These are phyloP conservation scores for Cladosporium cucumerinum DNA, from an alignment of 2,329 filamentous ascomycete genomes.

Conservation along the genomic window DNA sequence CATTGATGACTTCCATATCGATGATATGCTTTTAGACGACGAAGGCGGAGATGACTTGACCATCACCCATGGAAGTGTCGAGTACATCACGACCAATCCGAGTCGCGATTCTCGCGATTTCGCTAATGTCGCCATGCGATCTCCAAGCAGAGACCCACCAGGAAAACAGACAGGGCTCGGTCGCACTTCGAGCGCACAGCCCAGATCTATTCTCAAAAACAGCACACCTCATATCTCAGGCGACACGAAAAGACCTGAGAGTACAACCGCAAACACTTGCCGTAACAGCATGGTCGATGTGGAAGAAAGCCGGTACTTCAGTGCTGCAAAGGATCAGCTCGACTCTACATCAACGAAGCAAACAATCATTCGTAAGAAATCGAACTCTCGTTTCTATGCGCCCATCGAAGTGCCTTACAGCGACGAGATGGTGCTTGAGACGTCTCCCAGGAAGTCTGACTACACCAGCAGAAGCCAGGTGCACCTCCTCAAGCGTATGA, in stretches of 20 bases:
- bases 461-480: constrained; percentile 21
- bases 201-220: constrained; percentile 28
- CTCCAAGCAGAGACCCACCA: not conserved
- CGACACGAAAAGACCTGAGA: constrained; percentile 17
- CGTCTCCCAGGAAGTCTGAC: constrained; percentile 22
- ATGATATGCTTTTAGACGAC: constrained; percentile 10
- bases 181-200: not conserved
- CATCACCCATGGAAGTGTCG: not conserved
- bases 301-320: constrained; percentile 29
- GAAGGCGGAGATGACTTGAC: not conserved
- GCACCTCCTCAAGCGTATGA: constrained; percentile 17
- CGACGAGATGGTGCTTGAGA: constrained; percentile 24
- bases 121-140: not conserved
- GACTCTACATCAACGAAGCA: not conserved
- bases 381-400: not conserved
- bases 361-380: constrained; percentile 6
- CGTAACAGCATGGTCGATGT: constrained; percentile 26
- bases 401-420: constrained; percentile 24
- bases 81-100: not conserved
- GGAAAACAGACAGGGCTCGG: not conserved
- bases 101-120: not conserved
- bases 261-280: constrained; percentile 28
- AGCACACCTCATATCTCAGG: constrained; percentile 15
- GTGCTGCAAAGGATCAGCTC: constrained; percentile 18
- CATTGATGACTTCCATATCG: constrained; percentile 16